Percentiles rank a stretch among this genome's conserved stretches.
Conservation (phyloP, 2,329 filamentous ascomycete genomes). For the Fusarium fujikuroi region DNA sequence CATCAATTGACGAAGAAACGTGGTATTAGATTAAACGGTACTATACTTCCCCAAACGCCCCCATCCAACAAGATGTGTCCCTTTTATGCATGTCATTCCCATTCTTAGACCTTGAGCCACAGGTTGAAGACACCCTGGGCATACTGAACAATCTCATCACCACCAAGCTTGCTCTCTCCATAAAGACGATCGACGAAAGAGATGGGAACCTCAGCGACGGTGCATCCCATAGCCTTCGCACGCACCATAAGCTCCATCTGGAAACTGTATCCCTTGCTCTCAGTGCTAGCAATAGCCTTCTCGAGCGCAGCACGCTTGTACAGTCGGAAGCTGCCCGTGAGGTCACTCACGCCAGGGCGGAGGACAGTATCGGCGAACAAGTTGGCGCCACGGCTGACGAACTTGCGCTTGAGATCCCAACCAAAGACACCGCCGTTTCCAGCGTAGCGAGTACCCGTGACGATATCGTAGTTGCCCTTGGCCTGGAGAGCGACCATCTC, state of each 20-base stretch:
- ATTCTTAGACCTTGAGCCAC: constrained; percentile 77
- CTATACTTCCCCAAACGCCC: constrained; percentile 47
- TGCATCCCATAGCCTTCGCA: constrained; percentile 94
- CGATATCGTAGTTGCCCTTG: constrained; percentile 87
- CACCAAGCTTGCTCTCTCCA: constrained; percentile 93
- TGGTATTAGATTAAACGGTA: constrained; percentile 49
- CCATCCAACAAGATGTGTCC: constrained; percentile 40
- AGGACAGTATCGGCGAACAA: constrained; percentile 95
- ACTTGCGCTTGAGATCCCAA: constrained; percentile 93
- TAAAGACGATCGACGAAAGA: constrained; percentile 95
- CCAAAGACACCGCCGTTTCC: constrained; percentile 90
- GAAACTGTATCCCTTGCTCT: constrained; percentile 98
- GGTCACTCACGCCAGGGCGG: constrained; percentile 90
- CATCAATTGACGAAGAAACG: constrained; percentile 37
- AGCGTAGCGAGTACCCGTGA: constrained; percentile 95
- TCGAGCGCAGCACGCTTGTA: constrained; percentile 93
- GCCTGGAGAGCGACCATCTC: constrained; percentile 89
- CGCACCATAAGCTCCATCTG: constrained; percentile 99
- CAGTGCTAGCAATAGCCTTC: constrained; percentile 88
- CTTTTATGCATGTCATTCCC: constrained; percentile 37
- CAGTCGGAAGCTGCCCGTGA: constrained; percentile 93
- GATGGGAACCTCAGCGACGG: constrained; percentile 95
- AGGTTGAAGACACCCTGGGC: constrained; percentile 83
- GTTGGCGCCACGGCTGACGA: constrained; percentile 89
- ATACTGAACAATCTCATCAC: constrained; percentile 96